Evolutionary conservation across 83 land plant species (phyloP), one percentile per base, ranked within the genome.

Genomic region (Thuja plicata): DNA sequence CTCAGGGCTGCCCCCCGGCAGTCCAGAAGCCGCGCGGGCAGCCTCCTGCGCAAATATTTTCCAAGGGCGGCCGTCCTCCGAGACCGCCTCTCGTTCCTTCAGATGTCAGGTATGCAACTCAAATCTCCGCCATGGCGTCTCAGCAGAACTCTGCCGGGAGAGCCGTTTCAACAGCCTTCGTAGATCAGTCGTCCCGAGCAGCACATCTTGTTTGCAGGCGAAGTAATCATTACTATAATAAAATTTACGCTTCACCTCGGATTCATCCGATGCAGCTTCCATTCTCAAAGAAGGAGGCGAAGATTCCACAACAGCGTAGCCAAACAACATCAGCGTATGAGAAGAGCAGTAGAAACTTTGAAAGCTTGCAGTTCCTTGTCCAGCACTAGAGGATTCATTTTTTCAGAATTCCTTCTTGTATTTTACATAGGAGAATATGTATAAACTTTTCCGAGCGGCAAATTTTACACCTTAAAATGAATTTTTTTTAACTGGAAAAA

Each of bases 31-130:
- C 15, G 0, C 77, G 70, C 70, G 27, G 70, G 70, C 70, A 60
- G 70, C 8, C 7, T 8, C 70, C 70, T 19, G n/a, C 6, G 8
- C 70, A 60, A 60, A 21, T 19, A 6, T 0, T 66, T 8, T 66
- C 73, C 73, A 27, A 24, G 0, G 10, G 30, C 73, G 73, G 73
- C 10, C n/a, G 73, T 2, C 73, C 79, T 32, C 79, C 79, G 40
- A 35, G 79, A 13, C 34, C 38, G 35, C 79, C 79, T 32, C 32
- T n/a, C 9, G 79, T 35, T 32, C 17, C 34, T 34, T 35, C 79
- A 15, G 79, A 76, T 15, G 17, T 76, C 79, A 76, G 79, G 79
- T 76, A 76, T 34, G 79, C 78, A 62, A 62, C 70, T 62, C 70
- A 62, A 62, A 62, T 62, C 70, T 27, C 73, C 27, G 32, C 74